Conservation (phyloP, 2,329 filamentous ascomycete genomes). For the Trichophyton simii region DNA sequence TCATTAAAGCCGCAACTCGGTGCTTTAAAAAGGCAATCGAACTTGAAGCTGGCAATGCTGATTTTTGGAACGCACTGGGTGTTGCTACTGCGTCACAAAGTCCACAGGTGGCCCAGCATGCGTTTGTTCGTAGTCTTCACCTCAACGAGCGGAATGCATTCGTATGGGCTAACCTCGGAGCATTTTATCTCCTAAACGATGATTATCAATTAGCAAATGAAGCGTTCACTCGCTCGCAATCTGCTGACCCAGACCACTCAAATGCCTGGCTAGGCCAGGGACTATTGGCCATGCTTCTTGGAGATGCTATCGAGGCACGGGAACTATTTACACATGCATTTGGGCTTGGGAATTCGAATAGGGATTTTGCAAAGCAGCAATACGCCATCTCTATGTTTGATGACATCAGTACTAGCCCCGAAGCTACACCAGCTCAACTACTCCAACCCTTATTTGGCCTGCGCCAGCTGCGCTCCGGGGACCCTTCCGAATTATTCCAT, state of each 20-base stretch:
- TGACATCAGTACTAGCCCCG: constrained; percentile 46
- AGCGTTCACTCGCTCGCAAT: constrained; percentile 81
- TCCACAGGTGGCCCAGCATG: constrained; percentile 78
- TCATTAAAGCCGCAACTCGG: constrained; percentile 67
- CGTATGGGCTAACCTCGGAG: constrained; percentile 82
- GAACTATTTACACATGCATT: constrained; percentile 87
- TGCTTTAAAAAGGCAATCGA: constrained; percentile 96
- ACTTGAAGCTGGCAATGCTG: constrained; percentile 80
- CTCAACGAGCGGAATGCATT: constrained; percentile 77
- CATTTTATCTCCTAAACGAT: constrained; percentile 70
- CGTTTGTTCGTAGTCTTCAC: constrained; percentile 83
- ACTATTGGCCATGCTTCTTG: constrained; percentile 64
- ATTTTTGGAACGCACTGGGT: constrained; percentile 95
- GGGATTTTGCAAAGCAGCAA: constrained; percentile 59
- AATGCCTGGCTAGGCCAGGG: constrained; percentile 92
- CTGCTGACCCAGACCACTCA: constrained; percentile 83
- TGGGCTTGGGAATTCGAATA: constrained; percentile 73
- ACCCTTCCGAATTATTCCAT: constrained; percentile 57
- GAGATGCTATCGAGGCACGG: constrained; percentile 63
- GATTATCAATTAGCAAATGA: constrained; percentile 79
- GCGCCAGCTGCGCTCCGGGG: constrained; percentile 62
- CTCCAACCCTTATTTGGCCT: constrained; percentile 83
- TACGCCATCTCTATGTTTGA: constrained; percentile 78
- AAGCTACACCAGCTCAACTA: constrained; percentile 41
- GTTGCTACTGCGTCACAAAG: constrained; percentile 80